A percentile compares a stretch with the other conserved stretches of the same genome.
Conservation (phyloP, 106 monocot genomes). For the Vanilla planifolia region DNA sequence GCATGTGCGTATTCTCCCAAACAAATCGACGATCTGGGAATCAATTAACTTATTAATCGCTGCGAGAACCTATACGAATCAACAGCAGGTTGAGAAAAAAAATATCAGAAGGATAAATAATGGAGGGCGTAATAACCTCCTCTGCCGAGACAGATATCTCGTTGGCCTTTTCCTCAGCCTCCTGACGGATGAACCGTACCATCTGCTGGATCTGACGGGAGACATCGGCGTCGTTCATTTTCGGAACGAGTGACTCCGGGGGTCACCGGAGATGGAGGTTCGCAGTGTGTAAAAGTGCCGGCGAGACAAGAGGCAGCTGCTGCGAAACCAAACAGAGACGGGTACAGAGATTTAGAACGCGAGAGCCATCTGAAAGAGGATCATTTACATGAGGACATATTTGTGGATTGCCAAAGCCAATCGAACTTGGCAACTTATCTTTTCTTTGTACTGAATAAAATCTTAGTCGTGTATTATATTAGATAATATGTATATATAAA, state of each 20-base stretch:
- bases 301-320: no score
- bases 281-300: no score
- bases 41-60: not conserved
- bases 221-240: slow-evolving; percentile 76
- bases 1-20: not conserved
- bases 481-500: no score
- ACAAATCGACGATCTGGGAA: not conserved
- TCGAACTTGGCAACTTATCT: no score
- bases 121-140: slow-evolving; percentile 26
- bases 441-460: no score
- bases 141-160: slow-evolving; percentile 80
- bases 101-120: not conserved
- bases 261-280: not conserved
- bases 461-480: no score
- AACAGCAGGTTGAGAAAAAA: not conserved
- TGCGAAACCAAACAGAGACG: no score
- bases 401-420: no score
- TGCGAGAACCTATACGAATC: not conserved
- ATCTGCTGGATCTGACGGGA: slow-evolving; percentile 85
- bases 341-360: no score
- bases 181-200: slow-evolving; percentile 86
- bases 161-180: slow-evolving; percentile 88
- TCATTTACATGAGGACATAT: no score
- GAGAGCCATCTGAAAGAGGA: no score
- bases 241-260: slow-evolving; percentile 11